Evolutionary conservation across 164 flowering plant genomes (phyloP), one percentile per base, ranked within the genome.

Genomic region (Umbellularia californica): DNA sequence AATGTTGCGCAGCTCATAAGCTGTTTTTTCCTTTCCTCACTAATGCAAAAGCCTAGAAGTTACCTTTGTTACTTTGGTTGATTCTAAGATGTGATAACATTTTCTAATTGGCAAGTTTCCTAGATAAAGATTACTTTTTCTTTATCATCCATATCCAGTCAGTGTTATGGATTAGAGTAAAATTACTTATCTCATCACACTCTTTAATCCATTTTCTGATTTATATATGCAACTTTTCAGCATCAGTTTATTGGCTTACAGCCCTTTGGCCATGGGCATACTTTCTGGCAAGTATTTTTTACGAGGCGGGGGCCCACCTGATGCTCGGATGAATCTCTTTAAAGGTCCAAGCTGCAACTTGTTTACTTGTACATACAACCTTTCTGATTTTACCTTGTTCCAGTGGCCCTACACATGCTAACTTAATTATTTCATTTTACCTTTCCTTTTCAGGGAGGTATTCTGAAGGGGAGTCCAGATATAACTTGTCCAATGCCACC

Each of bases 191-290:
- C 47, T 9, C 47, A 22, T 64, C 22, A 22, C 66, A 64, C 27
- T 12, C 13, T 20, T 30, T 67, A 51, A 28, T 28, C 15, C 24
- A 19, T 24, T 58, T 5, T n/a, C 65, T 71, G 47, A 15, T 72
- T 64, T 65, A 52, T 51, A 9, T 68, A 33, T 62, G 30, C 15
- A 27, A 68, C 10, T 55, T 75, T 76, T 60, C 81, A 93, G 97
- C 73, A 80, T 91, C 76, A 80, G 84, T 79, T 84, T 93, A 78
- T 76, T 93, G 85, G 95, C 93, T 9, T 93, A 93, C 79, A 91
- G 96, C 75, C 98, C 98, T 67, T 75, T 93, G 84, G 96, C 98
- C 66, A 91, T 93, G 98, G 96, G 98, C 68, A 84, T 90, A 76
- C 92, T 93, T 71, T 89, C 95, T 63, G 98, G 98, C 62, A 91